phyloP scores from a whole-genome alignment of 345 rosid species.

The Lepidium africanum region DNA sequence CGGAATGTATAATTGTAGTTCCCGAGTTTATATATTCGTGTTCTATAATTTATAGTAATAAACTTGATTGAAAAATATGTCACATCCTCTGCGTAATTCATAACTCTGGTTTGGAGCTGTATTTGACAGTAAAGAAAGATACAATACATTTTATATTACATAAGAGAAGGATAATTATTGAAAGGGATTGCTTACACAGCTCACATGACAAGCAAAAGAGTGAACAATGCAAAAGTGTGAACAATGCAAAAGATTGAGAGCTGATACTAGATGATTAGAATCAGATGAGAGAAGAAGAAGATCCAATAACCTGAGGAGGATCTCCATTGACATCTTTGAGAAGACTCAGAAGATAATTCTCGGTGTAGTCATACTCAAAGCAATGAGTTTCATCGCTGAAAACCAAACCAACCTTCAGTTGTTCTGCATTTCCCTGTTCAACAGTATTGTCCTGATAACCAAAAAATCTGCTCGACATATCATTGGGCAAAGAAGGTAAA shows the following conservation, averaged over 20 bases:
- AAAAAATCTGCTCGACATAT: slow-evolving; percentile 20
- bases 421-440: not conserved
- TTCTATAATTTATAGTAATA: slow-evolving; percentile 15
- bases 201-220: not conserved
- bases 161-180: not conserved
- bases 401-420: not conserved
- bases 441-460: not conserved
- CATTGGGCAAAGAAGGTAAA: slow-evolving; percentile 18
- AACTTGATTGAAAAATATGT: slow-evolving; percentile 19
- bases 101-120: not conserved
- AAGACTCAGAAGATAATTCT: not conserved
- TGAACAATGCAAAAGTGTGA: not conserved
- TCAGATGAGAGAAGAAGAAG: slow-evolving; percentile 19
- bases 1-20: slow-evolving; percentile 27
- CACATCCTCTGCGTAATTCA: not conserved
- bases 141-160: not conserved
- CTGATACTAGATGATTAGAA: not conserved
- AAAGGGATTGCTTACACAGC: not conserved
- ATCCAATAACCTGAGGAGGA: not conserved
- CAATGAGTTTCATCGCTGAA: not conserved
- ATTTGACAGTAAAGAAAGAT: not conserved
- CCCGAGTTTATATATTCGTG: slow-evolving; percentile 21
- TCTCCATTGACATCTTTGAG: slow-evolving; percentile 16
- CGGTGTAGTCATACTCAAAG: slow-evolving; percentile 7
- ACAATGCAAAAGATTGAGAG: not conserved